Evolutionary conservation across 1,284 basidiomycete species (phyloP), one percentile per base, ranked within the genome.

Genomic region (Gymnopus androsaceus): DNA sequence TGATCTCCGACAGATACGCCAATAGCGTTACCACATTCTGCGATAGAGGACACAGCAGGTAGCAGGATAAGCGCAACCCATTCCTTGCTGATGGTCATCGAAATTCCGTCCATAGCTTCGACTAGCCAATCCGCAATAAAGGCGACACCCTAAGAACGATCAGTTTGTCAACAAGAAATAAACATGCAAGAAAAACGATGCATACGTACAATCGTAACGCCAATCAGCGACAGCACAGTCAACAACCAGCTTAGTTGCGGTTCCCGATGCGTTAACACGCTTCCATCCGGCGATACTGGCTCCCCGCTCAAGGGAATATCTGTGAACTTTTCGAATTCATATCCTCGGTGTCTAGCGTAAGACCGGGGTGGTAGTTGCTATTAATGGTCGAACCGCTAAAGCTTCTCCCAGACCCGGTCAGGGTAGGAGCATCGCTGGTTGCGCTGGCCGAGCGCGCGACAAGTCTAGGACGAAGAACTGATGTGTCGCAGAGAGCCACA

Each of bases 61-160:
- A 98, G 78, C 5, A 98, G 71, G 61, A 98, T 93, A 11, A 96
- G 72, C 2, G 85, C 92, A 47, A 95, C 81, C 77, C 92, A 95
- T 64, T 91, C 87, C 64, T 87, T 86, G 64, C 79, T 79, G 63
- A 93, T 79, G 21, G 72, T 69, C 0, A 68, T 69, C 0, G 90
- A 88, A 63, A 85, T 63, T 49, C 81, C 82, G 46, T 83, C 81
- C 75, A 95, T 92, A 3, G 89, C 87, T 61, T 84, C 85, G 3
- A 95, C 90, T 31, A 96, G 75, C 71, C 80, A 89, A 63, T 95
- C 94, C 15, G 93, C 91, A 14, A 88, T 91, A 27, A 94, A 70
- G 2, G 84, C 85, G 5, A 87, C 83, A 23, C 84, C 64, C 83
- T 85, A 54, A 2, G 54, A 57, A 42, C 28, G 23, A 37, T n/a